phyloP scores from a whole-genome alignment of 345 rosid genomes.

The Heritiera fomes region DNA sequence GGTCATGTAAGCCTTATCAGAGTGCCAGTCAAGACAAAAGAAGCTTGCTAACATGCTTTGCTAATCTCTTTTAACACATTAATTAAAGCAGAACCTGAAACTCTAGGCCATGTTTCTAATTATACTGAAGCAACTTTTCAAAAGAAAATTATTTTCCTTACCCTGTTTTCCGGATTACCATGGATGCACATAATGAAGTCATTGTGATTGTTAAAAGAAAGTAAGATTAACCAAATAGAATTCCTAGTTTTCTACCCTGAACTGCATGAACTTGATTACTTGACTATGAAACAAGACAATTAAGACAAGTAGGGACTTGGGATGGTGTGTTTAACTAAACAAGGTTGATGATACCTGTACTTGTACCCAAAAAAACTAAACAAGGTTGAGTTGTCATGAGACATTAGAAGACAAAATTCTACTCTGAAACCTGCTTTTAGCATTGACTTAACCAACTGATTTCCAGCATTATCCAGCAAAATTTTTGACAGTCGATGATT shows the following conservation, averaged over 20 bases:
- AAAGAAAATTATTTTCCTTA: not conserved
- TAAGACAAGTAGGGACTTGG: too few species aligned
- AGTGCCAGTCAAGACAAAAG: not conserved
- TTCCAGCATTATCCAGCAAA: constrained; percentile 21
- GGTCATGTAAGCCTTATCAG: constrained; percentile 24
- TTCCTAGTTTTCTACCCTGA: not conserved
- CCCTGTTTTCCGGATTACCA: not conserved
- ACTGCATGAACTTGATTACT: not conserved
- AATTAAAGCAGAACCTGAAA: not conserved
- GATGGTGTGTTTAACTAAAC: not conserved
- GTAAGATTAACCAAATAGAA: not conserved
- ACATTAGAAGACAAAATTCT: too few species aligned
- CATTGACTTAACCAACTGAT: constrained; percentile 18
- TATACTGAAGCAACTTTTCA: not conserved
- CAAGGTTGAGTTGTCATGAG: constrained; percentile 21
- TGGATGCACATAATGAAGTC: not conserved
- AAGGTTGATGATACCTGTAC: constrained; percentile 2
- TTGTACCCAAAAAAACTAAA: too few species aligned
- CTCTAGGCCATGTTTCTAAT: not conserved
- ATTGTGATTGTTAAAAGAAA: not conserved
- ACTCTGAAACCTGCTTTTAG: not conserved
- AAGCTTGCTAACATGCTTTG: not conserved
- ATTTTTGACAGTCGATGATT: constrained; percentile 20
- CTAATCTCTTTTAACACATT: not conserved
- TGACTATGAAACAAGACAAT: not conserved